A percentile compares a stretch with the other conserved stretches of the same genome.
These are phyloP conservation scores for Beauveria sp. DNA, from an alignment of 2,329 filamentous ascomycete species.

Conservation along the genomic window DNA sequence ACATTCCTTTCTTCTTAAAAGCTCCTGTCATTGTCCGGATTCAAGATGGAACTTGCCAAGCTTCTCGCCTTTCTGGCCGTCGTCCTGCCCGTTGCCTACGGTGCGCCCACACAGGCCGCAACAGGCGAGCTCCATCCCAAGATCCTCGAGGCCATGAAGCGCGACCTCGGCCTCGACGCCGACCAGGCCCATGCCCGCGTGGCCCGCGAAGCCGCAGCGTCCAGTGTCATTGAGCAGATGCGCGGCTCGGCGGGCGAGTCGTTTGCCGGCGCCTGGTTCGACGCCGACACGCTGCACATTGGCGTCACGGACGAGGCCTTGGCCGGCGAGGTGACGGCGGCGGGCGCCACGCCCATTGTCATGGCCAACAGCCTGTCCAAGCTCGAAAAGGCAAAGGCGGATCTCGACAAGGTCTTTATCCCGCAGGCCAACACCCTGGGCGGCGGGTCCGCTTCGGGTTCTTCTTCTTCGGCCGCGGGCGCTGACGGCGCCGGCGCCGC, in stretches of 20 bases:
- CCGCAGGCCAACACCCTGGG: conserved; percentile 16
- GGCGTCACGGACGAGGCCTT: conserved; percentile 29
- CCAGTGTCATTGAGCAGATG: conserved; percentile 29
- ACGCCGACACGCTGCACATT: conserved; percentile 27
- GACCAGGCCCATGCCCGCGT: conserved; percentile 30
- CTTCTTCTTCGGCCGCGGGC: too few relatives aligned
- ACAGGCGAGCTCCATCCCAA: conserved; percentile 28
- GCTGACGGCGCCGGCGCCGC: conserved; percentile 10
- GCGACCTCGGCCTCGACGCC: conserved; percentile 31
- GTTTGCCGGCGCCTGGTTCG: conserved; percentile 32
- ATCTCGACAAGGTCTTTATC: conserved; percentile 34
- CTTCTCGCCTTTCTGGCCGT: conserved; percentile 30
- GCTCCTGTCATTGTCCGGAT: too few relatives aligned
- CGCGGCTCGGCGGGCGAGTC: conserved; percentile 23
- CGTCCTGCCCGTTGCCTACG: conserved; percentile 32
- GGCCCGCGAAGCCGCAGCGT: conserved; percentile 20
- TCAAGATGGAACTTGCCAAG: conserved; percentile 28
- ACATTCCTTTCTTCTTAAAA: too few relatives aligned
- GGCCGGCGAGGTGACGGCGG: conserved; percentile 26
- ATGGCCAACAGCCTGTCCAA: conserved; percentile 28
- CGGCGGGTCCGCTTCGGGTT: conserved; percentile 15
- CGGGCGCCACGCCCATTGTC: conserved; percentile 27
- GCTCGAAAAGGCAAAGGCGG: conserved; percentile 33
- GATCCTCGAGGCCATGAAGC: conserved; percentile 35
- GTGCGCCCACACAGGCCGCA: conserved; percentile 27